Conservation (phyloP, 768 basidiomycete species). For the Cantharellus anzutake region DNA sequence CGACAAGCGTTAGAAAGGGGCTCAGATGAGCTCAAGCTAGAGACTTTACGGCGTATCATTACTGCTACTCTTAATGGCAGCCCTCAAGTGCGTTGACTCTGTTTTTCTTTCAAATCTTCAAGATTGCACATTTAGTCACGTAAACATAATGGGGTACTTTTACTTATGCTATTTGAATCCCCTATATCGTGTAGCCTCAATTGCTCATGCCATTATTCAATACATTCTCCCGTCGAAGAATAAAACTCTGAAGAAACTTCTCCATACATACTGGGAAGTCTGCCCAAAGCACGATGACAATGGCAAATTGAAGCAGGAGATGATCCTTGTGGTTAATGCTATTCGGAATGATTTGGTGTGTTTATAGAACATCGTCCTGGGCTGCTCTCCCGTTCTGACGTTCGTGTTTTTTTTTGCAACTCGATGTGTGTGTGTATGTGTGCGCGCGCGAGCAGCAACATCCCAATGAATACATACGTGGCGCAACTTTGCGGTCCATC, state of each 20-base stretch:
- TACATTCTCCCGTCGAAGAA: constrained; percentile 88
- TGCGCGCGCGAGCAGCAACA: constrained; percentile 56
- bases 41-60: constrained; percentile 88
- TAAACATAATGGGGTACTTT: background rate
- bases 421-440: background rate
- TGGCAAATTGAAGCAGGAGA: constrained; percentile 97
- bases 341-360: constrained; percentile 91
- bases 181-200: constrained; percentile 35
- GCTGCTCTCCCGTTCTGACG: background rate
- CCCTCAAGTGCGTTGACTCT: constrained; percentile 42
- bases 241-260: constrained; percentile 91
- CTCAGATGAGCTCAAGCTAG: constrained; percentile 88
- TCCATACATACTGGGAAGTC: constrained; percentile 94
- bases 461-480: constrained; percentile 97
- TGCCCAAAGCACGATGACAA: constrained; percentile 95
- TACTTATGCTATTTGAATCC: background rate
- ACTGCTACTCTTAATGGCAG: constrained; percentile 89
- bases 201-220: constrained; percentile 98
- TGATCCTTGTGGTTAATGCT: constrained; percentile 99
- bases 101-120: background rate
- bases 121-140: background rate
- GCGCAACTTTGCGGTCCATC: constrained; percentile 88
- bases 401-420: too few species aligned
- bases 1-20: constrained; percentile 80
- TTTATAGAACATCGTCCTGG: constrained; percentile 4